Base-by-base conservation (phyloP, 2,329 filamentous ascomycete species). In the Phialophora tarda region DNA sequence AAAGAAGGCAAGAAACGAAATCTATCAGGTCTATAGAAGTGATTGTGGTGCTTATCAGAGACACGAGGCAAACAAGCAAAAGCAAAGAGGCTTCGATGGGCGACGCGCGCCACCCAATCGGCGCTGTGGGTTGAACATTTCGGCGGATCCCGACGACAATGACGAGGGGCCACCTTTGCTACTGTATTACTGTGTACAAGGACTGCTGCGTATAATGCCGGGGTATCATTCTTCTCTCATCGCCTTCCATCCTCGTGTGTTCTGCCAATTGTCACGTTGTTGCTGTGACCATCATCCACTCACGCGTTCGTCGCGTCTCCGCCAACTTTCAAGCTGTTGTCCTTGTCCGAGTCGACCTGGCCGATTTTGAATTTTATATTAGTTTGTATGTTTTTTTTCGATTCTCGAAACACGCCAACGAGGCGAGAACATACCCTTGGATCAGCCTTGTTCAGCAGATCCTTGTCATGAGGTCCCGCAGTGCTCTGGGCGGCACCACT, bases 1-100 rank as follows among this genome's bases (percentile, higher is more conserved):
- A 51, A 51, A 10, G 10, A 23, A 51, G 23, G 48, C 23, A 51
- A 12, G 48, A 26, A 51, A 26, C 12, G 23, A 62, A 56, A 38
- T 26, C 53, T 30, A 57, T 53, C 53, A 26, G 10, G 48, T 51
- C 48, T 51, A 51, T 34, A 17, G 17, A 11, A 55, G 28, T 21
- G 28, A 7, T 55, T 32, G 53, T 26, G 1, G 28, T 32, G 53
- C 65, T 70, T 70, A 70, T 70, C 68, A 66, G 58, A 38, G 30
- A 54, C 32, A 51, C 44, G 44, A 59, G 51, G 17, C 7, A 44
- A 44, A 50, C n/a, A 44, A 50, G 50, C 28, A 61, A 30, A 61
- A 69, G 32, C 32, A 53, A 48, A 62, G 54, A 70, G 48, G 24
- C 63, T 62, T n/a, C 57, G 62, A 48, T 24, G 23, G 50, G 28